These are phyloP conservation scores for Spathaspora boniae DNA, from an alignment of 805 yeast species.

Conservation along the genomic window DNA sequence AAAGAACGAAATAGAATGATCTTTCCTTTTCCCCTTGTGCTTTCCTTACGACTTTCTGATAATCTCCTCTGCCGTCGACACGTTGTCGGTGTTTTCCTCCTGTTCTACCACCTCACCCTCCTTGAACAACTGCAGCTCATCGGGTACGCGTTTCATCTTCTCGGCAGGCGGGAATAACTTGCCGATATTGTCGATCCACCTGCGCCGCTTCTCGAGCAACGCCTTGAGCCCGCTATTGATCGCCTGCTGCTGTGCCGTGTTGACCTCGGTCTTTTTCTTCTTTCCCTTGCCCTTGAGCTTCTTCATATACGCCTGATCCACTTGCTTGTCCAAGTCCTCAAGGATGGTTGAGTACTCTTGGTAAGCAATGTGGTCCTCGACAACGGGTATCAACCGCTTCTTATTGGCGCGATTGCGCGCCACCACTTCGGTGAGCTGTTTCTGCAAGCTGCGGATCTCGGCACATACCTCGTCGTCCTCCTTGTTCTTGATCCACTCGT, in stretches of 20 bases:
- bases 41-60: constrained; percentile 1
- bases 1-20: constrained; percentile 2
- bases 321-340: constrained; percentile 94
- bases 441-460: constrained; percentile 73
- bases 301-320: constrained; percentile 88
- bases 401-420: constrained; percentile 66
- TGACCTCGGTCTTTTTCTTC: constrained; percentile 47
- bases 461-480: constrained; percentile 94
- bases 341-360: constrained; percentile 87
- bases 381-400: constrained; percentile 58
- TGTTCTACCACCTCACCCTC: constrained; percentile 30
- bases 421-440: constrained; percentile 58
- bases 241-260: constrained; percentile 56
- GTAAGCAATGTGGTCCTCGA: constrained; percentile 90
- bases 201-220: constrained; percentile 74
- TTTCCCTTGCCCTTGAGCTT: constrained; percentile 72
- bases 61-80: neutral
- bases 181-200: constrained; percentile 91
- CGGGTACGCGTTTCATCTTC: constrained; percentile 75
- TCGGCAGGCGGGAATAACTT: constrained; percentile 69
- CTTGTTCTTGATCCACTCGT: constrained; percentile 69
- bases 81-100: constrained; percentile 26
- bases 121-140: constrained; percentile 51
- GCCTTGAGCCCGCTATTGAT: constrained; percentile 77
- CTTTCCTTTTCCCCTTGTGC: constrained; percentile 6